Evolutionary conservation across 2,329 filamentous ascomycete genomes (phyloP).

Genomic region (Kalaharituber pfeilii): DNA sequence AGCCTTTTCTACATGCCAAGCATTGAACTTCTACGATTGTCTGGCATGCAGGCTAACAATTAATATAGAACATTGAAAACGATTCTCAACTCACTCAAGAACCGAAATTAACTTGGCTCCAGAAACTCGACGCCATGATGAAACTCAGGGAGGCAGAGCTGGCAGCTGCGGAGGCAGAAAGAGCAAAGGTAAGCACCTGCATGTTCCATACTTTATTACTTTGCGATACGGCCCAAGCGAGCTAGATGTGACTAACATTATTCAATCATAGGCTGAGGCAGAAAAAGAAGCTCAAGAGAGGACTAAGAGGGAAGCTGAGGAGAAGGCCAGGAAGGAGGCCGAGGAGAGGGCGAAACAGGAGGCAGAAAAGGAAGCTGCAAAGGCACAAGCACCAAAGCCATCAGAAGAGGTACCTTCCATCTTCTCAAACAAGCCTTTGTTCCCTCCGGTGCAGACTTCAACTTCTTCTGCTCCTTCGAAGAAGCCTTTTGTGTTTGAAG

Average conservation of each 20-base stretch:
- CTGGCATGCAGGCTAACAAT: too few species aligned
- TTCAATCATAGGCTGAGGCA: too few species aligned
- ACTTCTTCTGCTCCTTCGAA: neutral
- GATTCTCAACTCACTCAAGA: too few species aligned
- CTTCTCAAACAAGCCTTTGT: neutral
- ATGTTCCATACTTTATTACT: neutral
- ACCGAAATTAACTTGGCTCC: neutral
- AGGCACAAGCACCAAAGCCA: neutral
- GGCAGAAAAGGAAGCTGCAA: neutral
- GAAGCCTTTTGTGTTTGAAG: neutral
- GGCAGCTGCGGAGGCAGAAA: neutral
- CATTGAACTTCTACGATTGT: too few species aligned
- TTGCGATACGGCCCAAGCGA: too few species aligned
- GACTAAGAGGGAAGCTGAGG: too few species aligned
- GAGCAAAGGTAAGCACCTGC: neutral
- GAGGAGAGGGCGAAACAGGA: neutral
- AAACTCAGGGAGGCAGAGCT: neutral
- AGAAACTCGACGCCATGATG: neutral
- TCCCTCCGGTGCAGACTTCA: neutral
- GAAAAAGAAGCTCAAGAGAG: too few species aligned
- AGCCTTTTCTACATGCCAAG: too few species aligned
- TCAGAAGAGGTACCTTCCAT: neutral
- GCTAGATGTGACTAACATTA: too few species aligned
- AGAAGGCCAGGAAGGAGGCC: too few species aligned
- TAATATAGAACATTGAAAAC: too few species aligned